These are phyloP conservation scores for Fusarium sp. DNA, from an alignment of 2,329 filamentous ascomycete genomes.

Conservation along the genomic window DNA sequence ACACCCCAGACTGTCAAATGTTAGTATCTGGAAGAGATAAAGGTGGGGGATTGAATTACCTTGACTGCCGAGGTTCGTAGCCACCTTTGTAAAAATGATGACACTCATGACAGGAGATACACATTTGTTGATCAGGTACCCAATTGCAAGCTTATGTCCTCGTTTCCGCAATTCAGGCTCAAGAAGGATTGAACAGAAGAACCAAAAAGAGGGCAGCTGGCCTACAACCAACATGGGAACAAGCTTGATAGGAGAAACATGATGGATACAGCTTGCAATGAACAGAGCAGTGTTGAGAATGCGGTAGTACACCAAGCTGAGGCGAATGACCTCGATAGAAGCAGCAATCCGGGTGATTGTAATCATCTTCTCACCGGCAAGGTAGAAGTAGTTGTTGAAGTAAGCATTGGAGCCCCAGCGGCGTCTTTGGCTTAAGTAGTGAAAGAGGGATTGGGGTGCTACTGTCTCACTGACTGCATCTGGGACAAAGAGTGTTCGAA, in stretches of 20 bases:
- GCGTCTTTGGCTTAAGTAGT: slow-evolving; percentile 49
- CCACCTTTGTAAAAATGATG: slow-evolving; percentile 42
- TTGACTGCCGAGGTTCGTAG: slow-evolving; percentile 36
- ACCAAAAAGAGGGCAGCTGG: slow-evolving; percentile 30
- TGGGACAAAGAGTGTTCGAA: slow-evolving; percentile 47
- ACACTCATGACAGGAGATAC: slow-evolving; percentile 34
- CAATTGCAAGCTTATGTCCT: slow-evolving; percentile 30
- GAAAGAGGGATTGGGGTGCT: slow-evolving; percentile 48
- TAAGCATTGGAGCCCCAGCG: slow-evolving; percentile 51
- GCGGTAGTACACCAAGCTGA: slow-evolving; percentile 50
- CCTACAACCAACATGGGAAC: slow-evolving; percentile 34
- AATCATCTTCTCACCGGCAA: slow-evolving; percentile 51
- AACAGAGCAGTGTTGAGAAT: slow-evolving; percentile 48
- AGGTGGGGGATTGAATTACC: background rate
- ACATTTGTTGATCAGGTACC: slow-evolving; percentile 36
- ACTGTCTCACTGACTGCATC: slow-evolving; percentile 49
- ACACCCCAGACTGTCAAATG: slow-evolving; percentile 31
- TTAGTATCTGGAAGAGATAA: background rate
- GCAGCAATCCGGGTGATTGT: slow-evolving; percentile 49
- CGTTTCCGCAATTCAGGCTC: slow-evolving; percentile 28
- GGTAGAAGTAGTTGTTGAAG: slow-evolving; percentile 52
- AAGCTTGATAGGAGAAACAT: slow-evolving; percentile 20
- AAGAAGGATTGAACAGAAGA: slow-evolving; percentile 32
- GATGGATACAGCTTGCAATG: slow-evolving; percentile 24
- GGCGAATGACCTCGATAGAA: slow-evolving; percentile 45